Percentiles rank a stretch among this genome's conserved stretches.
Conservation (phyloP, 495 filamentous ascomycete species). For the Neurospora sp. region DNA sequence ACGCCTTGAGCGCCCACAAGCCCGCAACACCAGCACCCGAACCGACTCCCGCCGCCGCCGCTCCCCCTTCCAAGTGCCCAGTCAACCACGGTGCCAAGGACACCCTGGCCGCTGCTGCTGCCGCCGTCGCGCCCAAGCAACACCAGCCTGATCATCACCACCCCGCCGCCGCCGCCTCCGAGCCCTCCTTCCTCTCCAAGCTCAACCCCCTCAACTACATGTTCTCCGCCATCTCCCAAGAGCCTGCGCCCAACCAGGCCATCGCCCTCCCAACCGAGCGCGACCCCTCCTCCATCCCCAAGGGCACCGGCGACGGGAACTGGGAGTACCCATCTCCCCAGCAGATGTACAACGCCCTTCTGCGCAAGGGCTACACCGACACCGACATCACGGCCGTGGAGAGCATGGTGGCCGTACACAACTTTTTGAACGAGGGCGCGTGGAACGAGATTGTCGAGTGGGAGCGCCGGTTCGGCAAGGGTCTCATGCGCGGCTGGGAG, state of each 20-base stretch:
- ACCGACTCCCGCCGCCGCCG: slow-evolving; percentile 30
- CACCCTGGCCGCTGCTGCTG: slow-evolving; percentile 24
- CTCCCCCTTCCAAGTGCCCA: slow-evolving; percentile 28
- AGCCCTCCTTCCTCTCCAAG: slow-evolving; percentile 50
- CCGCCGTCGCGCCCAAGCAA: slow-evolving; percentile 31
- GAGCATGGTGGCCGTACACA: slow-evolving; percentile 94
- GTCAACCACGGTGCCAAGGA: slow-evolving; percentile 28
- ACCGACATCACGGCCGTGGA: slow-evolving; percentile 91
- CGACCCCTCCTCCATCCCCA: slow-evolving; percentile 77
- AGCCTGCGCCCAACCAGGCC: slow-evolving; percentile 60
- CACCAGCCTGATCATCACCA: not conserved
- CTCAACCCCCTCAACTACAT: slow-evolving; percentile 96
- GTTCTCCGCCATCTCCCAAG: slow-evolving; percentile 76
- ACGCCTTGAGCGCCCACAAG: slow-evolving; percentile 28
- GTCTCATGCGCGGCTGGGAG: slow-evolving; percentile 61
- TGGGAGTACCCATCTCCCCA: slow-evolving; percentile 99
- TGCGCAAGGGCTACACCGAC: slow-evolving; percentile 90
- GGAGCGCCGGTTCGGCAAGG: slow-evolving; percentile 74
- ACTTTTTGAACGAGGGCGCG: slow-evolving; percentile 94
- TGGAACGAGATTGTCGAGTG: slow-evolving; percentile 90
- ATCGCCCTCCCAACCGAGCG: slow-evolving; percentile 63
- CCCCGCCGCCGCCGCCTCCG: slow-evolving; percentile 5
- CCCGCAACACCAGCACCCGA: slow-evolving; percentile 22
- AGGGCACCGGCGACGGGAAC: slow-evolving; percentile 61
- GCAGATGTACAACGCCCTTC: slow-evolving; percentile 98